These are phyloP conservation scores for Acanthamoeba royreba DNA, from an alignment of 208 protist genomes.

Conservation along the genomic window DNA sequence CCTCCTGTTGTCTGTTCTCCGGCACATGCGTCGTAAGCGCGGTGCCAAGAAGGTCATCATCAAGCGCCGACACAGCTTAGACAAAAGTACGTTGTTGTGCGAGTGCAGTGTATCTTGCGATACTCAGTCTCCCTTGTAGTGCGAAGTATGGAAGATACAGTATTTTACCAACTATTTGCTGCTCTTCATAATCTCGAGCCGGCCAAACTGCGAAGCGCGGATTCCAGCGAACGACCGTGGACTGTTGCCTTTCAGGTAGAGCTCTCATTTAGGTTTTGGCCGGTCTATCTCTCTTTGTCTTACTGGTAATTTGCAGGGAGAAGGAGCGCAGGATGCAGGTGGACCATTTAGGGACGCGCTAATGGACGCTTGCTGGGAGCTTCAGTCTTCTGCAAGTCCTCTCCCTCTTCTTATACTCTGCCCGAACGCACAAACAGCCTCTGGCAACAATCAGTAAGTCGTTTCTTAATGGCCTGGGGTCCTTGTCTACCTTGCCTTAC, in stretches of 20 bases:
- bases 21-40: not conserved
- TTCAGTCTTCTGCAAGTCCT: not conserved
- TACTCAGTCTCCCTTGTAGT: too few relatives aligned
- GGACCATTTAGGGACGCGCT: slow-evolving; percentile 47
- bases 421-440: not conserved
- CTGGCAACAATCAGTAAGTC: not conserved
- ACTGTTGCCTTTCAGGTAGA: not conserved
- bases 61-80: not conserved
- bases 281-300: not conserved
- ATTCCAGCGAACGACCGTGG: not conserved
- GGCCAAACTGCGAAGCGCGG: not conserved
- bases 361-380: not conserved
- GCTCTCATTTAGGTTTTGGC: not conserved
- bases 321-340: slow-evolving; percentile 14
- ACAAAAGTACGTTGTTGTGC: not conserved
- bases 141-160: not conserved
- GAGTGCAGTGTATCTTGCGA: not conserved
- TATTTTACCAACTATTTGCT: not conserved
- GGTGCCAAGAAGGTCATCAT: not conserved
- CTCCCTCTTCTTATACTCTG: not conserved
- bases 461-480: not conserved
- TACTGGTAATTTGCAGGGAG: not conserved
- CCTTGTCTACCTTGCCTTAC: not conserved
- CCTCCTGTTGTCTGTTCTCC: not conserved
- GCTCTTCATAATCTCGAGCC: not conserved